phyloP scores from a whole-genome alignment of 192 early-diverging fungal genomes.

The Umbelopsis ramanniana region DNA sequence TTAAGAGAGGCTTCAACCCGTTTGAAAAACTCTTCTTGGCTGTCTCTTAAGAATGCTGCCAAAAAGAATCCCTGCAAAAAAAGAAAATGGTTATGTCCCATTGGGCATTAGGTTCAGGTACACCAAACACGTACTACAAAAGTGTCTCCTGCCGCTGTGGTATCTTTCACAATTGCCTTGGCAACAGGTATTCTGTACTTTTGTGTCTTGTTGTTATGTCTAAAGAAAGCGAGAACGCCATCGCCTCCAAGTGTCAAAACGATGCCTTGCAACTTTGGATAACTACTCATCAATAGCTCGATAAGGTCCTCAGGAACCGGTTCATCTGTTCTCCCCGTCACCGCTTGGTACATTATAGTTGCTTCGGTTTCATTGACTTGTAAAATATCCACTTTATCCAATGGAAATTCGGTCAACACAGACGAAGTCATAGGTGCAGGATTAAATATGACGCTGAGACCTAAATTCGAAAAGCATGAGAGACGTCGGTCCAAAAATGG shows the following conservation, averaged over 20 bases:
- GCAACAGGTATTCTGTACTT: slow-evolving; percentile 49
- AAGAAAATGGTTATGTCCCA: slow-evolving; percentile 33
- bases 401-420: slow-evolving; percentile 49
- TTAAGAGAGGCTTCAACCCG: slow-evolving; percentile 53
- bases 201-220: slow-evolving; percentile 37
- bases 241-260: slow-evolving; percentile 73
- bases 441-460: slow-evolving; percentile 80
- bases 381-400: slow-evolving; percentile 73
- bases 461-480: slow-evolving; percentile 30
- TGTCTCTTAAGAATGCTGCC: slow-evolving; percentile 52
- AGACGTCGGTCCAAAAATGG: not conserved
- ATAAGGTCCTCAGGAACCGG: slow-evolving; percentile 33
- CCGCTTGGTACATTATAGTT: slow-evolving; percentile 42
- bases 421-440: slow-evolving; percentile 74
- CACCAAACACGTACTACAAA: slow-evolving; percentile 48
- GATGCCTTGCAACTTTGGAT: slow-evolving; percentile 55
- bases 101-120: not conserved
- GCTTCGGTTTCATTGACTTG: slow-evolving; percentile 86
- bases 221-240: slow-evolving; percentile 59
- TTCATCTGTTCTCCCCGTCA: slow-evolving; percentile 20
- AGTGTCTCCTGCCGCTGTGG: slow-evolving; percentile 69
- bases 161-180: slow-evolving; percentile 56
- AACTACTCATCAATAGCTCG: slow-evolving; percentile 47
- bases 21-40: slow-evolving; percentile 30
- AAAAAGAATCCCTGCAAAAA: slow-evolving; percentile 76